A percentile compares a stretch with the other conserved stretches of the same genome.
phyloP scores from a whole-genome alignment of 2,329 filamentous ascomycete species.

The Penicillium palitans region DNA sequence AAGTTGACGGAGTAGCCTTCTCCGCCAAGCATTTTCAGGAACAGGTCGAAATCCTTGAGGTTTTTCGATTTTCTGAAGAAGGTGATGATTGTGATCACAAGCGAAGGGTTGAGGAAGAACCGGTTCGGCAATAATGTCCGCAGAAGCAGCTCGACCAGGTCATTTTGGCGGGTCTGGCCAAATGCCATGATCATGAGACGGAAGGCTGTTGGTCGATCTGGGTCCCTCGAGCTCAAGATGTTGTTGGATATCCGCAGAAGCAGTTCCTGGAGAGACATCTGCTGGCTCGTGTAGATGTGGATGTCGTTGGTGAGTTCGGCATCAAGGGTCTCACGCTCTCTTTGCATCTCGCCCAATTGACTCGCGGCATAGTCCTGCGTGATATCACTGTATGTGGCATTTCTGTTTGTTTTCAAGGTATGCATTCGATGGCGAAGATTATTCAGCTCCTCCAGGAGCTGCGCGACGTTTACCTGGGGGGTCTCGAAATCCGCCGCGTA shows the following conservation, averaged over 20 bases:
- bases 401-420: slow-evolving; percentile 28
- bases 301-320: slow-evolving; percentile 33
- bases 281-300: slow-evolving; percentile 28
- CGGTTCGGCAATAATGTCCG: slow-evolving; percentile 40
- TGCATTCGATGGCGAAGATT: slow-evolving; percentile 34
- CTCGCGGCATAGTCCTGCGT: slow-evolving; percentile 28
- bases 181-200: slow-evolving; percentile 41
- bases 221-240: slow-evolving; percentile 37
- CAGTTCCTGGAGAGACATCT: slow-evolving; percentile 38
- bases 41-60: slow-evolving; percentile 43
- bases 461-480: slow-evolving; percentile 32
- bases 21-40: slow-evolving; percentile 40
- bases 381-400: slow-evolving; percentile 35
- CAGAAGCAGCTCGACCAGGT: slow-evolving; percentile 41
- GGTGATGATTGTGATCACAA: slow-evolving; percentile 40
- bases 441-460: slow-evolving; percentile 38
- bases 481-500: slow-evolving; percentile 32
- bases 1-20: slow-evolving; percentile 39
- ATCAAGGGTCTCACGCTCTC: slow-evolving; percentile 28
- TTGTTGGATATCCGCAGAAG: slow-evolving; percentile 39
- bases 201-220: slow-evolving; percentile 37
- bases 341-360: slow-evolving; percentile 18
- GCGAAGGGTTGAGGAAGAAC: slow-evolving; percentile 37
- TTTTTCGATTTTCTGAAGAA: slow-evolving; percentile 45
- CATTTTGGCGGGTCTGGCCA: slow-evolving; percentile 40